A percentile compares a stretch with the other conserved stretches of the same genome.
These are phyloP conservation scores for Microstroma glucosiphilum DNA, from an alignment of 1,284 basidiomycete species.

Conservation along the genomic window DNA sequence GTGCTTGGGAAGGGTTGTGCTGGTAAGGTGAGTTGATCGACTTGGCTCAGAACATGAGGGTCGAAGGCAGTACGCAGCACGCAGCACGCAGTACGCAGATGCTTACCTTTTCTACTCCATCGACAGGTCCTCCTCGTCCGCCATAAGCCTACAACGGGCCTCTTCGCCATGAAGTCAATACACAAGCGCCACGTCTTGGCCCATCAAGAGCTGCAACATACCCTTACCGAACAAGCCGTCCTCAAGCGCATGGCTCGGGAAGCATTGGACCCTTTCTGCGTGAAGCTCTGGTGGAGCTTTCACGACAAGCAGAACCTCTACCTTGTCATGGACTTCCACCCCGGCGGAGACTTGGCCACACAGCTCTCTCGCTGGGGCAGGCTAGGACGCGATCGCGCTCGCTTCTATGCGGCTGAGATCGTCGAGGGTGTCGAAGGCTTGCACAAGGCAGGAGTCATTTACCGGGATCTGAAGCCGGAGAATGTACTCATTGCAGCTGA, in stretches of 20 bases:
- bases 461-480: slow-evolving; percentile 85
- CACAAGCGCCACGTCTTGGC: slow-evolving; percentile 87
- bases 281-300: slow-evolving; percentile 90
- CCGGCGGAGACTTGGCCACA: slow-evolving; percentile 90
- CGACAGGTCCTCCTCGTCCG: slow-evolving; percentile 52
- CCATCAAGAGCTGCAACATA: slow-evolving; percentile 90
- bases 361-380: slow-evolving; percentile 91
- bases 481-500: slow-evolving; percentile 87
- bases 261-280: slow-evolving; percentile 75
- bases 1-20: slow-evolving; percentile 94
- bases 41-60: too few relatives aligned
- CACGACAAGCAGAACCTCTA: slow-evolving; percentile 25
- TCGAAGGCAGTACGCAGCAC: too few relatives aligned
- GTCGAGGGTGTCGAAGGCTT: slow-evolving; percentile 88
- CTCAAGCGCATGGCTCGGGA: slow-evolving; percentile 69
- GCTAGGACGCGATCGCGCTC: slow-evolving; percentile 79
- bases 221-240: slow-evolving; percentile 86
- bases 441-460: slow-evolving; percentile 70
- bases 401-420: slow-evolving; percentile 94
- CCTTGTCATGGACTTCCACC: slow-evolving; percentile 72
- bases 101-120: not conserved
- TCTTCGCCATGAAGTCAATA: slow-evolving; percentile 92
- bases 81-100: too few relatives aligned
- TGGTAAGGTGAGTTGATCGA: slow-evolving; percentile 61
- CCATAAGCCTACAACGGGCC: slow-evolving; percentile 56